These are phyloP conservation scores for Penicillium fimorum DNA, from an alignment of 495 filamentous ascomycete genomes.

Conservation along the genomic window DNA sequence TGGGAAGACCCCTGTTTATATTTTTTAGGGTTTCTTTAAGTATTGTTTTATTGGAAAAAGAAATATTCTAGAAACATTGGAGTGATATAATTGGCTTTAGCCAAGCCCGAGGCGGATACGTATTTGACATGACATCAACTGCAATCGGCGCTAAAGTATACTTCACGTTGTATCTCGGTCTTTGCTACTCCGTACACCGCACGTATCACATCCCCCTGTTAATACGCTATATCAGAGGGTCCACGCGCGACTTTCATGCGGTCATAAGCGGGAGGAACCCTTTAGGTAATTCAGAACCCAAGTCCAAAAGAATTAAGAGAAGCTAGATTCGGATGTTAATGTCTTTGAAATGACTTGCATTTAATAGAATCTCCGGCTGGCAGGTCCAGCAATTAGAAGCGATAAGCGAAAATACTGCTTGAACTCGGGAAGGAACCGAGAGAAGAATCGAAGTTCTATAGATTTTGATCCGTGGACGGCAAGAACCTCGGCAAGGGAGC, in stretches of 20 bases:
- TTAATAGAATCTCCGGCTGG: not conserved
- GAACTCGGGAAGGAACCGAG: not conserved
- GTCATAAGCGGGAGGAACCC: conserved; percentile 1
- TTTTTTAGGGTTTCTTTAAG: not conserved
- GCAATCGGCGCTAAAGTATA: not conserved
- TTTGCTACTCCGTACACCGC: not conserved
- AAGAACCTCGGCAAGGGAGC: conserved; percentile 36
- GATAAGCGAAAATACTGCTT: not conserved
- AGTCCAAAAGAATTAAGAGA: not conserved
- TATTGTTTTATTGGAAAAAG: not conserved
- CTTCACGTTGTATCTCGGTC: not conserved
- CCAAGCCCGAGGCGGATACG: not conserved
- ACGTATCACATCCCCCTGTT: not conserved
- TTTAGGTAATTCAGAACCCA: no score
- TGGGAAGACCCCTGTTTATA: not conserved
- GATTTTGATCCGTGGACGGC: conserved; percentile 5
- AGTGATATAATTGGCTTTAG: no score
- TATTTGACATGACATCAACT: not conserved
- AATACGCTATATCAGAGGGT: not conserved
- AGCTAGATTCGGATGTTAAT: not conserved
- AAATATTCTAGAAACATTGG: not conserved
- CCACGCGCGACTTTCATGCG: conserved; percentile 9
- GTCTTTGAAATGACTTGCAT: not conserved
- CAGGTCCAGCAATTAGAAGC: conserved; percentile 13
- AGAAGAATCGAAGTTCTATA: conserved; percentile 3